Evolutionary conservation across 2,329 filamentous ascomycete species (phyloP).

Genomic region (Diplodia mutila): DNA sequence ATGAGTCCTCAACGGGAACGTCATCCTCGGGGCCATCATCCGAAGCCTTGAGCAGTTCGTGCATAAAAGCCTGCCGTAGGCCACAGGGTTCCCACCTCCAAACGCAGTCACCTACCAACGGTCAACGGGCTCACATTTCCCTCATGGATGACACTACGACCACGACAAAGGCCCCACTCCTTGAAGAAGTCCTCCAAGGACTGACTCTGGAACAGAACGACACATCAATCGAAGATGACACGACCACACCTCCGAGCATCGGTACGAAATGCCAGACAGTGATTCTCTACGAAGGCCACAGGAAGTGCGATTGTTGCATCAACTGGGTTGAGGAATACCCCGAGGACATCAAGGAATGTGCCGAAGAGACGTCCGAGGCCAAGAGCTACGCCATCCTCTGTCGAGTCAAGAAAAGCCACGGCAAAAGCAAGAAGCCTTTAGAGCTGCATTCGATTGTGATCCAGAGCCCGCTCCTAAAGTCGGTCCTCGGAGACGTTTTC

Average conservation of each 20-base stretch:
- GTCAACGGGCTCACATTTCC: too few species aligned
- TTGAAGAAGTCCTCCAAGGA: too few species aligned
- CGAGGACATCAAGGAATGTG: slow-evolving; percentile 28
- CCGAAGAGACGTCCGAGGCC: slow-evolving; percentile 29
- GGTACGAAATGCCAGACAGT: slow-evolving; percentile 1
- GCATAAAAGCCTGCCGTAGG: too few species aligned
- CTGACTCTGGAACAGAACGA: too few species aligned
- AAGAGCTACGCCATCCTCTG: slow-evolving; percentile 30
- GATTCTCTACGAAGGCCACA: slow-evolving; percentile 29
- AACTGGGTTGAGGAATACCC: slow-evolving; percentile 31
- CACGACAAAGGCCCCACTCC: too few species aligned
- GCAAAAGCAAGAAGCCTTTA: slow-evolving; percentile 27
- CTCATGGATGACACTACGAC: too few species aligned
- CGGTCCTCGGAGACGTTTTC: slow-evolving; percentile 37
- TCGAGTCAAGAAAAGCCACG: slow-evolving; percentile 26
- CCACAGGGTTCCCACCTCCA: too few species aligned
- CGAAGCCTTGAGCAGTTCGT: too few species aligned
- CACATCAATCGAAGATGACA: too few species aligned
- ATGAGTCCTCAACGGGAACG: too few species aligned
- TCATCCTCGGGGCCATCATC: too few species aligned
- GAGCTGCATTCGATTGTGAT: slow-evolving; percentile 38
- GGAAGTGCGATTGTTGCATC: slow-evolving; percentile 28
- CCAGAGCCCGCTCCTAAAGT: slow-evolving; percentile 40
- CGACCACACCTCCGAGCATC: not conserved
- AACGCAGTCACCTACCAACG: too few species aligned